These are phyloP conservation scores for Scutellaria galericulata DNA, from an alignment of 257 asterid species.

Conservation along the genomic window DNA sequence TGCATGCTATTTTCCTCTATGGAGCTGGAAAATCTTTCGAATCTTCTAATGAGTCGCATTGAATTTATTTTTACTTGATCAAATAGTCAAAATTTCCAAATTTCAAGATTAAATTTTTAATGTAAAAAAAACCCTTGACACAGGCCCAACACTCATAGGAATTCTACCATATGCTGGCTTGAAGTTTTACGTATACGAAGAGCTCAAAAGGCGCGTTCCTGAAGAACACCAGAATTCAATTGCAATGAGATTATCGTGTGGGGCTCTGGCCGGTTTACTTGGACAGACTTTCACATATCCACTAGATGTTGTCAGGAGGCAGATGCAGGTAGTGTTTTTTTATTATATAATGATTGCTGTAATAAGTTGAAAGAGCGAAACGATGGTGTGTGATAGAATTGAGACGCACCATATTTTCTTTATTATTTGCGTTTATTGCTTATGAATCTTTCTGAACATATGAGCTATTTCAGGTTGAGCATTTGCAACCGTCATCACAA, in stretches of 20 bases:
- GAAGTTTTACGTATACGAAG: constrained; percentile 88
- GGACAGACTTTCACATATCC: constrained; percentile 98
- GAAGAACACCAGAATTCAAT: constrained; percentile 86
- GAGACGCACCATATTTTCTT: not conserved
- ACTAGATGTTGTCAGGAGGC: constrained; percentile 91
- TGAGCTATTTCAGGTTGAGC: constrained; percentile 74
- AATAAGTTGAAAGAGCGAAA: not conserved
- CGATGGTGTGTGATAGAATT: not conserved
- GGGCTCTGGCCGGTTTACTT: constrained; percentile 94
- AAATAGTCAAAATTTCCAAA: not conserved
- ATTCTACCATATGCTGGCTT: constrained; percentile 97
- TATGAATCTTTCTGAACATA: not conserved
- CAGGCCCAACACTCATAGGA: constrained; percentile 95
- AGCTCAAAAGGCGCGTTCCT: constrained; percentile 80
- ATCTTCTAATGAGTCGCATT: not conserved
- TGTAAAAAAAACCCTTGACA: constrained; percentile 1
- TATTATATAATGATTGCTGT: not conserved
- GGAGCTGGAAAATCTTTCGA: not conserved
- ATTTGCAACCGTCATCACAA: constrained; percentile 59
- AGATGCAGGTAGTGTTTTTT: constrained; percentile 78
- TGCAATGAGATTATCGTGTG: constrained; percentile 81
- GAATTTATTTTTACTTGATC: not conserved
- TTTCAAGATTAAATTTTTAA: constrained; percentile 9
- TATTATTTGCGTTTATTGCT: not conserved
- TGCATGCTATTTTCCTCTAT: not conserved